Percentiles rank a stretch among this genome's conserved stretches.
Evolutionary conservation across 176 grass and related monocot genomes (phyloP).

Genomic region (Oryza meridionalis): DNA sequence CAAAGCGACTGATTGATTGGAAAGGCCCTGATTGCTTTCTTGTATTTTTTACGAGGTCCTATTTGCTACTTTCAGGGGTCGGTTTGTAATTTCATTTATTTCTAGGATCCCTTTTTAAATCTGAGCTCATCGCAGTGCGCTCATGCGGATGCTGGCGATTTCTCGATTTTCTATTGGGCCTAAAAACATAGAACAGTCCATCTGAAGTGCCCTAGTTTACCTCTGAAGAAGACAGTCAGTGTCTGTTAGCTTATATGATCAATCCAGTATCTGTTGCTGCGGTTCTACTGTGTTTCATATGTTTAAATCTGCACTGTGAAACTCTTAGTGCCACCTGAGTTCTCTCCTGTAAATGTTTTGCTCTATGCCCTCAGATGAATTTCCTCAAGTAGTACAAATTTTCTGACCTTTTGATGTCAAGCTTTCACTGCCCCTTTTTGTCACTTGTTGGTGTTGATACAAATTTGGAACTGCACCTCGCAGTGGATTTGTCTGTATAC

Average conservation of each 20-base stretch:
- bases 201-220: no score
- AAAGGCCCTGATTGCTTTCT: no score
- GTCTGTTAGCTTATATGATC: neutral
- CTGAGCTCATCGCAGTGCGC: no score
- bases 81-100: no score
- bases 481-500: neutral
- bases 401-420: neutral
- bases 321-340: neutral
- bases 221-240: neutral
- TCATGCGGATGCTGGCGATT: no score
- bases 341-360: slow-evolving; percentile 21
- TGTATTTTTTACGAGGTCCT: no score
- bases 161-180: no score
- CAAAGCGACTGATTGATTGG: no score
- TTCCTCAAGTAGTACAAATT: neutral
- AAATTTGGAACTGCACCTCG: neutral
- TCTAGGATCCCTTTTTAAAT: no score
- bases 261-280: slow-evolving; percentile 6
- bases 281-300: neutral
- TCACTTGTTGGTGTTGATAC: neutral
- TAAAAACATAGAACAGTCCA: no score
- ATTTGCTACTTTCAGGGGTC: no score
- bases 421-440: neutral
- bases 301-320: slow-evolving; percentile 1
- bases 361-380: neutral